Base-by-base conservation (phyloP, 495 filamentous ascomycete species). In the Poronia punctata region DNA sequence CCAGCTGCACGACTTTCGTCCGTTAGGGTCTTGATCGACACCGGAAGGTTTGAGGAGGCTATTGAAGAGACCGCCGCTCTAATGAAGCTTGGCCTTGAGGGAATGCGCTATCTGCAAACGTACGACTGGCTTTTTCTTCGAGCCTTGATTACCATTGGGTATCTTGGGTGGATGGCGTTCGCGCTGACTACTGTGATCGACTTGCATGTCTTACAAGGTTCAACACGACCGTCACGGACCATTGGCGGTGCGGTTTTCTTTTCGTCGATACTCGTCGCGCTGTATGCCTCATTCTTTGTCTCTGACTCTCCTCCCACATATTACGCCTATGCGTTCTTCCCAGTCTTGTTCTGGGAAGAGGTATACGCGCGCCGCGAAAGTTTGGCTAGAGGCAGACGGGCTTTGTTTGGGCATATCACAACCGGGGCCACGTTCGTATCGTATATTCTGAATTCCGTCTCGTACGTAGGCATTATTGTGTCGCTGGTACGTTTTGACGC, bases 71-170 rank as follows among this genome's bases (percentile, higher is more conserved):
- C 84, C 8, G 76, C 80, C 9, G 76, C 81, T 5, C 65, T 97
- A 9, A 82, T 96, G 40, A 76, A 82, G 41, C 60, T 81, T 12
- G 85, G 82, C 4, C 72, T 97, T 2, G 79, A 86, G 40, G 93
- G 93, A 16, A 70, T 99, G 27, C 77, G 92, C 27, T 99, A 99
- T 56, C 73, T 97, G 20, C 93, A 99, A 58, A 97, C 87, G 0
- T 78, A 77, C 45, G 92, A 99, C 63, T 99, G 93, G 93, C 72
- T 97, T n/a, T 97, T 99, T 66, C 61, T 99, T 23, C 74, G 93
- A 35, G 82, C 83, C n/a, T 74, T 97, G 24, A 84, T 99, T 23
- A 93, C 93, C 9, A 56, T 80, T n/a, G 93, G 93, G 14, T 99
- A 96, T 56, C 62, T 96, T 17, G 92, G 93, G 16, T 99, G 90